Evolutionary conservation across 805 yeast genomes (phyloP).

Genomic region (Ogataea methylovora): DNA sequence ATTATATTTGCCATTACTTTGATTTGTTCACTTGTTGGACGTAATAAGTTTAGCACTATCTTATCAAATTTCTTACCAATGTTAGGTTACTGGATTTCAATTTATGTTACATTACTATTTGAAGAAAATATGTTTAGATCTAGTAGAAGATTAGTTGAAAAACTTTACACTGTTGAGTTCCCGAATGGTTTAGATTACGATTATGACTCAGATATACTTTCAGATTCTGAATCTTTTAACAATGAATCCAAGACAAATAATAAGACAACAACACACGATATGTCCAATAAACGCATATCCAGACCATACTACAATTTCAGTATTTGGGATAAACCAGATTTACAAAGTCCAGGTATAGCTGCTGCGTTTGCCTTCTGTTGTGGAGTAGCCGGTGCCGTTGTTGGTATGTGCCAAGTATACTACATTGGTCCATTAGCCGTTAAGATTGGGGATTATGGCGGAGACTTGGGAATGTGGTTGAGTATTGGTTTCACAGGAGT

Average conservation of each 20-base stretch:
- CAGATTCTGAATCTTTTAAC: neutral
- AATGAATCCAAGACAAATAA: neutral
- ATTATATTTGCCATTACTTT: conserved; percentile 55
- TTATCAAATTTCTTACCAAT: conserved; percentile 79
- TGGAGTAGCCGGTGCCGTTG: conserved; percentile 76
- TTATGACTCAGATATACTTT: neutral
- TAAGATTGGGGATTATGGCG: conserved; percentile 57
- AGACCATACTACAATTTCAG: conserved; percentile 57
- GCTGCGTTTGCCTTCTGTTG: conserved; percentile 55
- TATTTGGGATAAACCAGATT: conserved; percentile 57
- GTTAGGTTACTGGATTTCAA: conserved; percentile 88
- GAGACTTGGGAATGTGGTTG: conserved; percentile 79
- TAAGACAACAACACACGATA: neutral
- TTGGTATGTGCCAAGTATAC: conserved; percentile 86
- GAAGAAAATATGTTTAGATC: conserved; percentile 75
- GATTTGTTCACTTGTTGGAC: conserved; percentile 69
- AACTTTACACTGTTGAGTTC: conserved; percentile 37
- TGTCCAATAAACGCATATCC: neutral
- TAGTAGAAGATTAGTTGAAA: conserved; percentile 30
- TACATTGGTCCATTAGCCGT: conserved; percentile 72
- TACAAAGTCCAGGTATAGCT: conserved; percentile 66
- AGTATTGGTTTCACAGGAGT: conserved; percentile 64
- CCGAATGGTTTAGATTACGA: conserved; percentile 12
- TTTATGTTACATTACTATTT: conserved; percentile 61
- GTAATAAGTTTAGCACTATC: conserved; percentile 62